Evolutionary conservation across 352 stramenopile genomes (phyloP), one percentile per base, ranked within the genome.

Genomic region (Globisporangium lucens): DNA sequence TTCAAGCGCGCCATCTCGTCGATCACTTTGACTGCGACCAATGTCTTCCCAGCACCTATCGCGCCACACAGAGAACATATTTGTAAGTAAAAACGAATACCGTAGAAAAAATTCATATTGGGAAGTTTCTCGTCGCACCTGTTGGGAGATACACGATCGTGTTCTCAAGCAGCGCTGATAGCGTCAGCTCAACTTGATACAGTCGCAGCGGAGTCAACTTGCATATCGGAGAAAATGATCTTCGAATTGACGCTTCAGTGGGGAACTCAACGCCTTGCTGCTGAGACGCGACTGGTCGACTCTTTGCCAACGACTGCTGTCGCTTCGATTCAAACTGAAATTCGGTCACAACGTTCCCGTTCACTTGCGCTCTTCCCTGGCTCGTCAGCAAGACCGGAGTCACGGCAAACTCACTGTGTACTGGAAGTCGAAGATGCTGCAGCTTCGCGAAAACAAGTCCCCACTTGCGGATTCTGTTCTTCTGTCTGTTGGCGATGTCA

Each of bases 111-210:
- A 17, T 36, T 10, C 2, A 55, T 17, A 61, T 0, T 12, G 1
- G 24, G 33, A 33, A 61, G 5, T 46, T 1, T 30, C 9, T 2
- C 29, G 29, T 4, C 56, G 20, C 15, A 75, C 86, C 86, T 27
- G 84, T 94, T 15, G 86, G 86, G 2, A 94, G 59, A 60, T 93
- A 94, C 43, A 91, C 77, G 55, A 94, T 88, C 3, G 84, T 91
- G 70, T 93, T 94, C 60, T 92, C 83, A 10, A 91, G 72, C 60
- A 93, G 66, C 8, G 84, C 81, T 33, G 80, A 90, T 2, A 94
- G 38, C 33, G 78, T 78, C 3, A 92, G 65, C 63, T 94, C 86
- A 38, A 89, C 69, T 67, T 94, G 86, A 46, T 94, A 94, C 12
- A 70, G 53, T 43, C 84, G 74, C 56, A 94, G 62, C 5, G 62